Evolutionary conservation across 2,329 filamentous ascomycete species (phyloP).

Genomic region (Calonectria crousiana): DNA sequence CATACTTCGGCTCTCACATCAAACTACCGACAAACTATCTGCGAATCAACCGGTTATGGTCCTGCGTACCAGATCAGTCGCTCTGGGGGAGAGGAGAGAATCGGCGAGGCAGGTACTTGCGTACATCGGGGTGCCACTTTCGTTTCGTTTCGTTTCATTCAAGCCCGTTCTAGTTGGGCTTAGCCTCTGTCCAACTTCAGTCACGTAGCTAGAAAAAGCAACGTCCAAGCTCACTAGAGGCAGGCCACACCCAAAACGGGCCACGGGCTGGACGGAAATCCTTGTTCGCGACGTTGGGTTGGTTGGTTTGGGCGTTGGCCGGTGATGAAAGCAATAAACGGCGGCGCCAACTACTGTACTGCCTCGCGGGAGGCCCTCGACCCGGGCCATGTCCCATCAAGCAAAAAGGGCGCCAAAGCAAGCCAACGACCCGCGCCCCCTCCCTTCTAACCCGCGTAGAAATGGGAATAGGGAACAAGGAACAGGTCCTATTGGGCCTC

Average conservation of each 20-base stretch:
- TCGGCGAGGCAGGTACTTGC: neutral
- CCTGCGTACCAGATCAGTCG: neutral
- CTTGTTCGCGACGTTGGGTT: conserved; percentile 19
- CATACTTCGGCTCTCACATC: neutral
- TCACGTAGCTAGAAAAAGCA: conserved; percentile 25
- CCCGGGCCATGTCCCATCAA: conserved; percentile 11
- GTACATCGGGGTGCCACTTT: neutral
- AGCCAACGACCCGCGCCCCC: neutral
- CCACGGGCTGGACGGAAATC: conserved; percentile 1
- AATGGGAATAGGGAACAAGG: neutral
- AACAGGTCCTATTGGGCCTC: conserved; percentile 6
- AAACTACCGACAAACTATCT: neutral
- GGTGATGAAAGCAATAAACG: conserved; percentile 23
- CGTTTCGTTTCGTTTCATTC: conserved; percentile 22
- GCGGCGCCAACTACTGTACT: conserved; percentile 22
- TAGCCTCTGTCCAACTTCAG: conserved; percentile 21
- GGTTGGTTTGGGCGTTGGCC: conserved; percentile 15
- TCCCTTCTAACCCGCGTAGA: neutral
- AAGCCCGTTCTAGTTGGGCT: conserved; percentile 1
- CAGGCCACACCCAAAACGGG: conserved; percentile 13
- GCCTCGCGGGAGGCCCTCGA: conserved; percentile 15
- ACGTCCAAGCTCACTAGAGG: conserved; percentile 12
- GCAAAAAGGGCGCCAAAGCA: conserved; percentile 9
- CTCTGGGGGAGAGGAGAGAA: neutral
- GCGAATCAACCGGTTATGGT: neutral